Percentiles rank a stretch among this genome's conserved stretches.
Evolutionary conservation across 768 basidiomycete species (phyloP).

Genomic region (Xerocomellus dryophilus): DNA sequence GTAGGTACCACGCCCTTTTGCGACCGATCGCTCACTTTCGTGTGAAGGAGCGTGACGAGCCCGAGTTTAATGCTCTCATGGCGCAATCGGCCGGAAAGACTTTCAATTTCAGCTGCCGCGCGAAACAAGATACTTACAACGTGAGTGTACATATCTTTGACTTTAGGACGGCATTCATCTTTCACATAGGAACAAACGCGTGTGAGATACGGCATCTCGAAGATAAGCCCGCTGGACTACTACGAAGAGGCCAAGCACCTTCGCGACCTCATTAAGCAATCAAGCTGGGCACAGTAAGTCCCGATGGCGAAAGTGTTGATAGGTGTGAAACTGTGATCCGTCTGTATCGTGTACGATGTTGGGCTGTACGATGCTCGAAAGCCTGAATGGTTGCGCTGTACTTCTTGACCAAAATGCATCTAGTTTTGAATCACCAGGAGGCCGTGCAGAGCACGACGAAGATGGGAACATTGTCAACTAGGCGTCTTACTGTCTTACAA

Average conservation of each 20-base stretch:
- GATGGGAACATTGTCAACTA: not conserved
- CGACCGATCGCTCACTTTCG: not conserved
- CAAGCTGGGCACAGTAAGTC: constrained; percentile 49
- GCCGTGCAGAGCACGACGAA: no score
- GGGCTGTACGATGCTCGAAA: constrained; percentile 2
- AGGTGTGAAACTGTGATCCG: not conserved
- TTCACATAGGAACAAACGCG: constrained; percentile 67
- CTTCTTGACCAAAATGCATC: not conserved
- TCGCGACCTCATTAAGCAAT: constrained; percentile 52
- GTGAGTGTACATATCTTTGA: constrained; percentile 41
- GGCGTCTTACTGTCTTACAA: not conserved
- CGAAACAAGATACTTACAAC: constrained; percentile 83
- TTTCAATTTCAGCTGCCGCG: constrained; percentile 82
- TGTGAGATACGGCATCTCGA: constrained; percentile 78
- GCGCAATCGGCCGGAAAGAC: constrained; percentile 62
- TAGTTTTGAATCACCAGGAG: not conserved
- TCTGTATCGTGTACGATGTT: not conserved
- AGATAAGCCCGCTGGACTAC: constrained; percentile 64
- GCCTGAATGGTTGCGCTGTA: not conserved
- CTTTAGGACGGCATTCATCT: not conserved
- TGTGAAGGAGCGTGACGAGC: constrained; percentile 56
- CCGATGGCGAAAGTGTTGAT: not conserved
- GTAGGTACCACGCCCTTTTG: constrained; percentile 32
- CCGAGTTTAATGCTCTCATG: constrained; percentile 55
- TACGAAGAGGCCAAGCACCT: constrained; percentile 60